phyloP scores from a whole-genome alignment of 2,329 filamentous ascomycete genomes.

The Botrytis elliptica region DNA sequence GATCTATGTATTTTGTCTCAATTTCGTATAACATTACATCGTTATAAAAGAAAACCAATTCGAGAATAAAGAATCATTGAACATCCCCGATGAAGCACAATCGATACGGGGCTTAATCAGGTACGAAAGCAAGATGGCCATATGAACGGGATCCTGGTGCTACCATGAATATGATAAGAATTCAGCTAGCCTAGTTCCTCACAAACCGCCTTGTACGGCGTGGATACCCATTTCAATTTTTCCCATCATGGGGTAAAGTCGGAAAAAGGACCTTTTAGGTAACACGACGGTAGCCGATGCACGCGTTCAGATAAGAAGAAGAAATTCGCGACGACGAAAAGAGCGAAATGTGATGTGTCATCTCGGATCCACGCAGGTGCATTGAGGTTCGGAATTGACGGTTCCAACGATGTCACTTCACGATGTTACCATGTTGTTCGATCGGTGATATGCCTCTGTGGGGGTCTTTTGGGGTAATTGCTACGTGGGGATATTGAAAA shows the following conservation, averaged over 20 bases:
- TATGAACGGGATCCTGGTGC: background rate
- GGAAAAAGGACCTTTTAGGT: constrained; percentile 15
- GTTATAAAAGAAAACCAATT: background rate
- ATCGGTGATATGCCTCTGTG: background rate
- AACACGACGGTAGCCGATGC: constrained; percentile 6
- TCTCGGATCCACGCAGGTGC: constrained; percentile 3
- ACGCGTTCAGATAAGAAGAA: constrained; percentile 1
- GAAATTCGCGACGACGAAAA: background rate
- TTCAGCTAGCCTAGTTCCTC: background rate
- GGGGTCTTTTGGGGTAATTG: background rate
- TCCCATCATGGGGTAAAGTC: background rate
- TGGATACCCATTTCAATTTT: background rate
- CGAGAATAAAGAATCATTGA: background rate
- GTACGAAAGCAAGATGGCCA: background rate
- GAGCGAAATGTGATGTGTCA: constrained; percentile 8
- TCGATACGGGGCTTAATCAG: constrained; percentile 5
- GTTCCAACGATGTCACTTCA: constrained; percentile 9
- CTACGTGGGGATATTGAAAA: background rate
- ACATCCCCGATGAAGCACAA: background rate
- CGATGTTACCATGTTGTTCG: background rate
- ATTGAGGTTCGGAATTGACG: constrained; percentile 10
- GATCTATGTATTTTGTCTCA: background rate
- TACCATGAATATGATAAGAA: background rate
- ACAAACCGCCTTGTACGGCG: background rate
- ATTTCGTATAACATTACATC: no score